Base-by-base conservation (phyloP, 371 early-diverging fungal genomes). In the Syncephalastrum sp. region DNA sequence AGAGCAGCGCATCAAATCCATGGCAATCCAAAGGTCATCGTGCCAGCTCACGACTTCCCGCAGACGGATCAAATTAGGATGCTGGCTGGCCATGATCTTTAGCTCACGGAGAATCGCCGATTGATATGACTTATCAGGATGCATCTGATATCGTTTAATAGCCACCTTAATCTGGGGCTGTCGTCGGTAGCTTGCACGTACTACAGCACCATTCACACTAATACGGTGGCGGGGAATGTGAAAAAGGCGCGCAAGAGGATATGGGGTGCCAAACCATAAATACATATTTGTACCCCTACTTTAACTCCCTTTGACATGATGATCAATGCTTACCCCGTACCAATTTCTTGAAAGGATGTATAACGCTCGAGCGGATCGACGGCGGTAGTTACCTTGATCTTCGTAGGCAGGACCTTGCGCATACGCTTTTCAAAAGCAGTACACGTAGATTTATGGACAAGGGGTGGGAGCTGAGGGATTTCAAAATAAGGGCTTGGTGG, bases 191-290 rank as follows among this genome's bases (percentile, higher is more conserved):
- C 56, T 64, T 42, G 79, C 79, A 21, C 71, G 60, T 3, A 78
- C 69, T 1, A 78, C 79, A 14, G 79, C 73, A 45, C 79, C 79
- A 58, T 75, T 78, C 46, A 78, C 79, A 56, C 79, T 77, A 53
- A 56, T 21, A 50, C 6, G 21, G 29, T n/a, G 10, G 13, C 24
- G 14, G 24, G 15, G 15, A 14, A 21, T 12, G 47, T 7, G 19
- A 46, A 14, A 14, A 46, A 15, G 19, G 19, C 5, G 45, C 5
- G 12, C 7, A 29, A 7, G 38, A 33, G 38, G 38, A 12, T 33
- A 10, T 7, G 6, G 7, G 4, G 29, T 12, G 38, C 10, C 38
- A 33, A 33, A 33, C 38, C 38, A 33, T 10, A 10, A 10, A 33
- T 33, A 10, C 12, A 10, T 21, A 21, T 33, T 33, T 33, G 12